phyloP scores from a whole-genome alignment of 768 basidiomycete species.

The Dentipellis fragilis region DNA sequence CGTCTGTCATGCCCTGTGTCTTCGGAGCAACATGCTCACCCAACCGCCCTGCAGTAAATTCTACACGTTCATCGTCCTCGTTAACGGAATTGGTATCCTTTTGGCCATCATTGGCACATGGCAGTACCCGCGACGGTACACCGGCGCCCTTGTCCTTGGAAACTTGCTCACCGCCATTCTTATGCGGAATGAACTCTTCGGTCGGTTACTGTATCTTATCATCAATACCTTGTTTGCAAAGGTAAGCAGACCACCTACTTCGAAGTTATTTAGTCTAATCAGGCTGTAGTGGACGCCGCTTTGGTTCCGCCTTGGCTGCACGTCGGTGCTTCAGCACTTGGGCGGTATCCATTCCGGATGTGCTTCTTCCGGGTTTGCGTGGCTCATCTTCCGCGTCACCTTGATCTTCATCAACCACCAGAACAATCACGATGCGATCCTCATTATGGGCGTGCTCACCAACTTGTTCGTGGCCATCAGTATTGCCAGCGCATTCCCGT shows the following conservation, averaged over 20 bases:
- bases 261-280: neutral
- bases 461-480: constrained; percentile 47
- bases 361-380: constrained; percentile 57
- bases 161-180: constrained; percentile 31
- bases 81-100: constrained; percentile 24
- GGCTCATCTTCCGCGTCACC: constrained; percentile 57
- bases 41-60: constrained; percentile 20
- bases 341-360: constrained; percentile 77
- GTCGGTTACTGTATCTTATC: constrained; percentile 26
- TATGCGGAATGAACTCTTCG: constrained; percentile 33
- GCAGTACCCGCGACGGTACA: constrained; percentile 26
- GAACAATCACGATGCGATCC: constrained; percentile 42
- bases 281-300: constrained; percentile 27
- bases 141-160: constrained; percentile 29
- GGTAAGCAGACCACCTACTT: constrained; percentile 14
- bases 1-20: constrained; percentile 1
- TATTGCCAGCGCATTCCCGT: constrained; percentile 60
- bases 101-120: constrained; percentile 23
- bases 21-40: no score
- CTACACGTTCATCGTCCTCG: constrained; percentile 21
- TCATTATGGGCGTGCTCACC: constrained; percentile 54
- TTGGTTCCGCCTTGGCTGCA: constrained; percentile 28
- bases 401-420: constrained; percentile 41
- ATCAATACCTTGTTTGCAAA: constrained; percentile 28
- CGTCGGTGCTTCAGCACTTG: constrained; percentile 41